Evolutionary conservation across 2,329 filamentous ascomycete species (phyloP).

Genomic region (Pseudogymnoascus sp.): DNA sequence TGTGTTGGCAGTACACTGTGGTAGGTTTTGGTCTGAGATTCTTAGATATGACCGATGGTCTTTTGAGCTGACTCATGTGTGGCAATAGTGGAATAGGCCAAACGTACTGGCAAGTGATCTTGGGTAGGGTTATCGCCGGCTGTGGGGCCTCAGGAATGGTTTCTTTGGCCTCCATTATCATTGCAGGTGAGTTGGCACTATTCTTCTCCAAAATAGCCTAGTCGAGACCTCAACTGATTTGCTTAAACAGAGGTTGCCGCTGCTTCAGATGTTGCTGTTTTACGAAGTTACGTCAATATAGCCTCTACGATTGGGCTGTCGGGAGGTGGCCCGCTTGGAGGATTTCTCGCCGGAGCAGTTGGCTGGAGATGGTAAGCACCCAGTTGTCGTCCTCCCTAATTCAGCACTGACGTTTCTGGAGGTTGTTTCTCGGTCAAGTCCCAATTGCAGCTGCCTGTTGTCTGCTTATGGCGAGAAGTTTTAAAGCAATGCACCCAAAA

Average conservation of each 20-base stretch:
- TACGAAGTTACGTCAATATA: conserved; percentile 9
- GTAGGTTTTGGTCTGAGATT: too few species aligned
- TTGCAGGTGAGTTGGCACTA: not conserved
- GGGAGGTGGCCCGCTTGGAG: not conserved
- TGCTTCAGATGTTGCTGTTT: not conserved
- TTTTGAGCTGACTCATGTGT: not conserved
- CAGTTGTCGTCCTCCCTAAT: not conserved
- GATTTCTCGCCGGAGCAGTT: conserved; percentile 1
- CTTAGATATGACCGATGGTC: not conserved
- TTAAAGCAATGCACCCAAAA: conserved; percentile 8
- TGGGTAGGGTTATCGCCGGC: conserved; percentile 5
- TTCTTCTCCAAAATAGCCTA: not conserved
- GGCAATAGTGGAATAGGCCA: not conserved
- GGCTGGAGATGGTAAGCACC: conserved; percentile 7
- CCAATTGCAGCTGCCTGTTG: conserved; percentile 14
- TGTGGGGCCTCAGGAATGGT: conserved; percentile 8
- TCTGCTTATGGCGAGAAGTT: conserved; percentile 13
- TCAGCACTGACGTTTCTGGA: not conserved
- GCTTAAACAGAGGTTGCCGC: not conserved
- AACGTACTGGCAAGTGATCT: not conserved
- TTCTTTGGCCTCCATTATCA: conserved; percentile 6
- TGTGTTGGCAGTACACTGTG: conserved; percentile 9
- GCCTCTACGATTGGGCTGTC: conserved; percentile 7
- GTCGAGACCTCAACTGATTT: not conserved
- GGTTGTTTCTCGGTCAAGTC: conserved; percentile 2